Evolutionary conservation across 1,139 yeast genomes (phyloP).

Genomic region (Sugiyamaella novakii): DNA sequence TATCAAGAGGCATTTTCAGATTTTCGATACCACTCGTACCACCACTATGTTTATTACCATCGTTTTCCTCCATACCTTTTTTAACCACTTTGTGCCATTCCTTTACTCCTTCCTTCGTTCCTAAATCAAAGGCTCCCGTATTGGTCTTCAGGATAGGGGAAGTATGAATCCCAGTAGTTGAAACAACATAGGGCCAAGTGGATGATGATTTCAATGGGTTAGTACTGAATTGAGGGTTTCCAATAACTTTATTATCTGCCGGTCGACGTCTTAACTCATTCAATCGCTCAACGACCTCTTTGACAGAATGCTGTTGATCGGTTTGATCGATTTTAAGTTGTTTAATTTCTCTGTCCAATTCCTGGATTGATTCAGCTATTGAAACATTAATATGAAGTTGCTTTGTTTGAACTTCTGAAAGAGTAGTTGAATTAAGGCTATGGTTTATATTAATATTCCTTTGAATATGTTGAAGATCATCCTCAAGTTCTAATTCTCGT

Average conservation of each 20-base stretch:
- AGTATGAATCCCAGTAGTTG: not conserved
- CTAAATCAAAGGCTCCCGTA: conserved; percentile 35
- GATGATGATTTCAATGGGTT: conserved; percentile 3
- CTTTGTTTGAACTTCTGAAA: conserved; percentile 3
- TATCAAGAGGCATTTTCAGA: conserved; percentile 1
- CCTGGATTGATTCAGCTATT: conserved; percentile 12
- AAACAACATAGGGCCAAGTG: conserved; percentile 9
- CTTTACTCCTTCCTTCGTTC: conserved; percentile 29
- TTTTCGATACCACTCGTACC: not conserved
- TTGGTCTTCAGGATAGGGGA: conserved; percentile 41
- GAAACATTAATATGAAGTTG: conserved; percentile 10
- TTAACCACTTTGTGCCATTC: conserved; percentile 8
- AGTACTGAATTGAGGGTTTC: not conserved
- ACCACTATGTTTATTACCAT: not conserved
- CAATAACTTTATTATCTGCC: not conserved
- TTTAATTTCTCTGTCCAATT: not conserved
- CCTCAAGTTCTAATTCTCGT: conserved; percentile 1
- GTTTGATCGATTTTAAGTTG: not conserved
- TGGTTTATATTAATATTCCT: not conserved
- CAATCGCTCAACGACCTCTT: conserved; percentile 1
- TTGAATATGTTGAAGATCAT: not conserved
- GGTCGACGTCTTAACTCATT: not conserved
- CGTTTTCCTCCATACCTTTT: not conserved
- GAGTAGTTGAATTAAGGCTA: not conserved
- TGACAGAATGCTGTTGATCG: conserved; percentile 1